These are phyloP conservation scores for Cladophialophora immunda DNA, from an alignment of 2,329 filamentous ascomycete genomes.

Conservation along the genomic window DNA sequence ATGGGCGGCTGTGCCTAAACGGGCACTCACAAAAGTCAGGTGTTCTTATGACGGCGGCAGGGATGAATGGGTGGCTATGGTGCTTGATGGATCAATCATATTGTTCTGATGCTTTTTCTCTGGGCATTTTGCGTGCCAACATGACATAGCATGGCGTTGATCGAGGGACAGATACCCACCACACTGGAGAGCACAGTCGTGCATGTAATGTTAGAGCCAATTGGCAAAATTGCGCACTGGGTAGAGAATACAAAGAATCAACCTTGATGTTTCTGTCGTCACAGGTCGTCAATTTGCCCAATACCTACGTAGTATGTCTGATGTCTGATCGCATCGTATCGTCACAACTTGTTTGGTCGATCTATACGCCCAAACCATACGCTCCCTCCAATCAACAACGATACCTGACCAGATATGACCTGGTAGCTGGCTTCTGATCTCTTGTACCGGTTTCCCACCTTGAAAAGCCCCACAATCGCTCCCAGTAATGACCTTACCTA, in stretches of 20 bases:
- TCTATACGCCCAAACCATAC: neutral
- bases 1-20: neutral
- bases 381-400: constrained; percentile 2
- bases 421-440: neutral
- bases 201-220: constrained; percentile 21
- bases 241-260: neutral
- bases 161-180: constrained; percentile 15
- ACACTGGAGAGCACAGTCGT: neutral
- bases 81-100: constrained; percentile 2
- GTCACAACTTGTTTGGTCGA: neutral
- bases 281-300: neutral
- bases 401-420: neutral
- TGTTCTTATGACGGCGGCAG: neutral
- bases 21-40: neutral
- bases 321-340: neutral
- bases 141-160: constrained; percentile 16
- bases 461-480: neutral
- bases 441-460: neutral
- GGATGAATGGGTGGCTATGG: neutral
- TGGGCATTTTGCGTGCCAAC: neutral
- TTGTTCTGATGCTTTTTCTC: neutral
- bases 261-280: neutral
- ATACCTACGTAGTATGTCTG: too few relatives aligned
- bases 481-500: neutral
- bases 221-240: neutral